Percentiles rank a stretch among this genome's conserved stretches.
phyloP scores from a whole-genome alignment of 805 yeast genomes.

The Zygoascus bituminiphila region DNA sequence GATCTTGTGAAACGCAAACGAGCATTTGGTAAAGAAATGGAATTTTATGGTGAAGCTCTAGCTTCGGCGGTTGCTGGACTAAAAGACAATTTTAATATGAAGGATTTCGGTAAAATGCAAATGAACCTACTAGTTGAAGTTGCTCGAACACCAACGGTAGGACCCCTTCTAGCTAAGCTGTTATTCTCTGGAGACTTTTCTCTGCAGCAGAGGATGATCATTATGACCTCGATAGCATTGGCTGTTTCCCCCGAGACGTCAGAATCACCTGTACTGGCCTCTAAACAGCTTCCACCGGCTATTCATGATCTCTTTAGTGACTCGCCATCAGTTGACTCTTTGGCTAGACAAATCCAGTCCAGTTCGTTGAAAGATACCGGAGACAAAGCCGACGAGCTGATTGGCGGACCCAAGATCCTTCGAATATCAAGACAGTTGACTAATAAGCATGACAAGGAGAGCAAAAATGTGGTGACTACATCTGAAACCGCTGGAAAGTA shows the following conservation, averaged over 20 bases:
- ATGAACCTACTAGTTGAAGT: slow-evolving; percentile 61
- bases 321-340: slow-evolving; percentile 6
- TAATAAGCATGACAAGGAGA: slow-evolving; percentile 7
- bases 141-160: slow-evolving; percentile 40
- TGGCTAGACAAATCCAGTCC: slow-evolving; percentile 18
- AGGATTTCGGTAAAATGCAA: slow-evolving; percentile 54
- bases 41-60: slow-evolving; percentile 48
- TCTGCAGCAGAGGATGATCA: slow-evolving; percentile 62
- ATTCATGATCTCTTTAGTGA: slow-evolving; percentile 39
- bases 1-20: slow-evolving; percentile 59
- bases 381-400: slow-evolving; percentile 14
- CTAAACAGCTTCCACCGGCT: slow-evolving; percentile 39
- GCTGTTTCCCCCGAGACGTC: slow-evolving; percentile 52
- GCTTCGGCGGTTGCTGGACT: slow-evolving; percentile 44
- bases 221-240: slow-evolving; percentile 60
- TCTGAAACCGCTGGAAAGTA: not conserved
- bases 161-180: slow-evolving; percentile 32
- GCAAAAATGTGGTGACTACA: not conserved
- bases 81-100: slow-evolving; percentile 47
- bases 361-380: slow-evolving; percentile 18
- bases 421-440: slow-evolving; percentile 24
- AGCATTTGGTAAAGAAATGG: slow-evolving; percentile 50
- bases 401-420: slow-evolving; percentile 24
- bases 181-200: slow-evolving; percentile 70
- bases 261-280: slow-evolving; percentile 23